Evolutionary conservation across 306 rosid species (phyloP).

Genomic region (Vicia villosa): DNA sequence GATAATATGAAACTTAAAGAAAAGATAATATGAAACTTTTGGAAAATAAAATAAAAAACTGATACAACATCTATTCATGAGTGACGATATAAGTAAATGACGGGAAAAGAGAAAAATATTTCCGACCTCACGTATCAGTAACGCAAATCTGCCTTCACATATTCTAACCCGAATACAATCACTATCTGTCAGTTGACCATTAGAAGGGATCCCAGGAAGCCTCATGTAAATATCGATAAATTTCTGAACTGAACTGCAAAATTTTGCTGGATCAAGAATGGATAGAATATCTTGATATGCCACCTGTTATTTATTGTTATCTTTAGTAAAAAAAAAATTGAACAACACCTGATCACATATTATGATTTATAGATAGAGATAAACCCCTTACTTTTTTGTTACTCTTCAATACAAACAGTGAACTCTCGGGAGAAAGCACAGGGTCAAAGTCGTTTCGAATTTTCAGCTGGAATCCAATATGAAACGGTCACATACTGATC

Average conservation of each 20-base stretch:
- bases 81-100: constrained; percentile 28
- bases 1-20: constrained; percentile 3
- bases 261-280: constrained; percentile 87
- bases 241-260: constrained; percentile 94
- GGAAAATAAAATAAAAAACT: constrained; percentile 25
- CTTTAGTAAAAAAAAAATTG: constrained; percentile 31
- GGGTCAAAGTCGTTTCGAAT: constrained; percentile 99
- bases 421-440: constrained; percentile 98
- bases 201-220: constrained; percentile 89
- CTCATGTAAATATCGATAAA: constrained; percentile 91
- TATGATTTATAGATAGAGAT: constrained; percentile 18
- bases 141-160: constrained; percentile 98
- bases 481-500: constrained; percentile 23
- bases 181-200: constrained; percentile 85
- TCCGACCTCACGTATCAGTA: constrained; percentile 90
- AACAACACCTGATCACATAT: constrained; percentile 28
- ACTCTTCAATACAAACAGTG: constrained; percentile 93
- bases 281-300: constrained; percentile 85
- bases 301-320: constrained; percentile 63
- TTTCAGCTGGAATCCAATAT: constrained; percentile 75
- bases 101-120: constrained; percentile 9
- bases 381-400: constrained; percentile 69
- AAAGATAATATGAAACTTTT: constrained; percentile 16
- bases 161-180: constrained; percentile 97
- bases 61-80: constrained; percentile 5